These are phyloP conservation scores for Cytospora piceae DNA, from an alignment of 2,329 filamentous ascomycete genomes.

Conservation along the genomic window DNA sequence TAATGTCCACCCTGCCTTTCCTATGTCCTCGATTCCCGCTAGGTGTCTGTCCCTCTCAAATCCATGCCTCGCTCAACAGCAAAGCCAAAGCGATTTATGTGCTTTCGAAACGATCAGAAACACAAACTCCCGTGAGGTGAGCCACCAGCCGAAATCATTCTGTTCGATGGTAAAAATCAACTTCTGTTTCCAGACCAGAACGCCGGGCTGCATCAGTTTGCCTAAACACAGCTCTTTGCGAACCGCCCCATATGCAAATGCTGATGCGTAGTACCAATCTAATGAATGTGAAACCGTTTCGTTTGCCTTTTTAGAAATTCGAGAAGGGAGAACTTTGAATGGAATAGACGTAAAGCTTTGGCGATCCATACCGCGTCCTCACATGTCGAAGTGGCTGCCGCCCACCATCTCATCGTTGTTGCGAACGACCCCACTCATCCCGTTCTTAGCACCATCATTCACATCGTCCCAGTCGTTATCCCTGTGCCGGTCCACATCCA, in stretches of 20 bases:
- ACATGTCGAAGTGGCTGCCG: slow-evolving; percentile 66
- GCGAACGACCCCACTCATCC: slow-evolving; percentile 67
- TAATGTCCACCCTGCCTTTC: slow-evolving; percentile 1
- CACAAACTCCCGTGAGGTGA: not conserved
- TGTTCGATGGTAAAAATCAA: slow-evolving; percentile 19
- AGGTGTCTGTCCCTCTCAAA: slow-evolving; percentile 1
- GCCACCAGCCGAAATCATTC: slow-evolving; percentile 14
- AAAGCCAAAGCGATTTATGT: slow-evolving; percentile 19
- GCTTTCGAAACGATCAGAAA: slow-evolving; percentile 18
- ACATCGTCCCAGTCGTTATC: slow-evolving; percentile 64
- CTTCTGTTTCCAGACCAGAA: slow-evolving; percentile 28
- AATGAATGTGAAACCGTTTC: slow-evolving; percentile 24
- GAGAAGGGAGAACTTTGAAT: slow-evolving; percentile 5
- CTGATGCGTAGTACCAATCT: slow-evolving; percentile 30
- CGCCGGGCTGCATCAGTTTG: slow-evolving; percentile 29
- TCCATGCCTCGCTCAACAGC: slow-evolving; percentile 21
- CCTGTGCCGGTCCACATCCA: slow-evolving; percentile 51
- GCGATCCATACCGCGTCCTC: slow-evolving; percentile 37
- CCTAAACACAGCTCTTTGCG: slow-evolving; percentile 29
- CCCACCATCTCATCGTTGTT: slow-evolving; percentile 67
- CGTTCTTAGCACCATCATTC: slow-evolving; percentile 59
- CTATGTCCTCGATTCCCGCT: not conserved
- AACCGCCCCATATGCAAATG: slow-evolving; percentile 33
- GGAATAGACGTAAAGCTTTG: slow-evolving; percentile 11
- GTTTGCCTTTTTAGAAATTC: slow-evolving; percentile 23